Percentiles rank a stretch among this genome's conserved stretches.
Conservation (phyloP, 2,329 filamentous ascomycete species). For the Colletotrichum somersetense region DNA sequence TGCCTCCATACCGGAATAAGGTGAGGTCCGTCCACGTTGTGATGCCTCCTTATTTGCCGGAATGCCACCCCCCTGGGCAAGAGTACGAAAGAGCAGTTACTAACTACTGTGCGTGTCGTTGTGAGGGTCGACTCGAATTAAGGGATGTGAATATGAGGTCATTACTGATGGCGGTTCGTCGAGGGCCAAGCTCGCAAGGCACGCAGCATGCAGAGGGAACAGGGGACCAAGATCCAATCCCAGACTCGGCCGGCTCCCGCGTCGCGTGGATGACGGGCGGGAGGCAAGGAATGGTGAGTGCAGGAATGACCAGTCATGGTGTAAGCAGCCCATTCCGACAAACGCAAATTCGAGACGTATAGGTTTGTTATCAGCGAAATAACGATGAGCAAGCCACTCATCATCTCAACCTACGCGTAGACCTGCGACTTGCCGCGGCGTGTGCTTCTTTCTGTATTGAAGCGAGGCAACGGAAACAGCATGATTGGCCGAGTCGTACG, state of each 20-base stretch:
- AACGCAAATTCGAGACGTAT: neutral
- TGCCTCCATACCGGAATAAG: neutral
- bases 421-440: too few relatives aligned
- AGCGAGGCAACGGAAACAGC: neutral
- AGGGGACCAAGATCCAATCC: neutral
- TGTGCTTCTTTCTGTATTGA: neutral
- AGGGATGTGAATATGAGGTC: neutral
- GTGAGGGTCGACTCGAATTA: too few relatives aligned
- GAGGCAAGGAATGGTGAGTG: neutral
- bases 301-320: too few relatives aligned
- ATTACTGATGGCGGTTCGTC: neutral
- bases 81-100: too few relatives aligned
- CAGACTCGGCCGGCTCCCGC: constrained; percentile 11
- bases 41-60: neutral
- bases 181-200: neutral
- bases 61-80: too few relatives aligned
- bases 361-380: constrained; percentile 18
- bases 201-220: neutral
- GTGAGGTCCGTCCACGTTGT: neutral
- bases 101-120: too few relatives aligned
- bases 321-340: neutral
- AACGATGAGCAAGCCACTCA: neutral
- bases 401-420: neutral
- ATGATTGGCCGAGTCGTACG: constrained; percentile 16
- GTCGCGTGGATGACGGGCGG: constrained; percentile 27